These are phyloP conservation scores for Hypsizygus ulmarius DNA, from an alignment of 1,284 basidiomycete genomes.

Conservation along the genomic window DNA sequence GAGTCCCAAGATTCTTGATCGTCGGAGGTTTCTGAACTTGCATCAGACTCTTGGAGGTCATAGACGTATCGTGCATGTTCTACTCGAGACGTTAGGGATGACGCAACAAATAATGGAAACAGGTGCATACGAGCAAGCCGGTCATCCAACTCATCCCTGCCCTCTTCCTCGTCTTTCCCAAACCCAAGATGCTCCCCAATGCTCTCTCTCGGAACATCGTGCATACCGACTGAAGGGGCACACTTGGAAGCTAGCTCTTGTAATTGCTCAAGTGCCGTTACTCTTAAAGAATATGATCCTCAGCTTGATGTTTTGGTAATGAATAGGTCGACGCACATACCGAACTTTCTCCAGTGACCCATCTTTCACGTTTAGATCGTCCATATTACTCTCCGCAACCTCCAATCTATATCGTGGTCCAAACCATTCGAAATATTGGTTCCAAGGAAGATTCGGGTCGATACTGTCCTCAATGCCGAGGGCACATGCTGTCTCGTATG, in stretches of 20 bases:
- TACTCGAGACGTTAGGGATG: constrained; percentile 21
- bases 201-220: constrained; percentile 74
- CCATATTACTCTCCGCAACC: constrained; percentile 91
- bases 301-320: neutral
- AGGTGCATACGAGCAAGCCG: constrained; percentile 62
- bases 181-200: constrained; percentile 63
- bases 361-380: constrained; percentile 86
- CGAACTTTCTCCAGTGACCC: constrained; percentile 80
- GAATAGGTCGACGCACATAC: constrained; percentile 37
- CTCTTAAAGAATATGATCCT: constrained; percentile 35
- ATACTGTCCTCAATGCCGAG: constrained; percentile 80
- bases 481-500: constrained; percentile 95
- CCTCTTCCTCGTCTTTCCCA: constrained; percentile 44
- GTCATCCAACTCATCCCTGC: constrained; percentile 59
- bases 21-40: constrained; percentile 43
- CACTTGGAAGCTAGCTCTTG: constrained; percentile 59
- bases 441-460: constrained; percentile 86
- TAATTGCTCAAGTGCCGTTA: constrained; percentile 76
- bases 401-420: constrained; percentile 94
- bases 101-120: neutral
- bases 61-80: constrained; percentile 67
- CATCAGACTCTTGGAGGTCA: constrained; percentile 52
- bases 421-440: constrained; percentile 97
- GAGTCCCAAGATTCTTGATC: constrained; percentile 46
- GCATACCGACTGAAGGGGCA: constrained; percentile 88